Base-by-base conservation (phyloP, 441 rosid species). In the Francoa sonchifolia region DNA sequence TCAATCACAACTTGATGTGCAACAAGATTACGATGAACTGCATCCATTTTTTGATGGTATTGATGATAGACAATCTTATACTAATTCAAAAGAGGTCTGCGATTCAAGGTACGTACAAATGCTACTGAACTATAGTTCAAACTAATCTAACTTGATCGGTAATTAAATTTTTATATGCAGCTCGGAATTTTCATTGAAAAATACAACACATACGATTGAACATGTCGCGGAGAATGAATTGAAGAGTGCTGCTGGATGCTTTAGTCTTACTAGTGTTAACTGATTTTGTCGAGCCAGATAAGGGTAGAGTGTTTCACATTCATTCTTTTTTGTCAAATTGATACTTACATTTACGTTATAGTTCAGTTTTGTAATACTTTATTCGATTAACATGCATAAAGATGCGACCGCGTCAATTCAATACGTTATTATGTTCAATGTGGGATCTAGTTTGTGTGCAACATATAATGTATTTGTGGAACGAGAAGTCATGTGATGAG, bases 221-320 rank as follows among this genome's bases (percentile, higher is more conserved):
- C 72, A 59, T 35, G 74, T 58, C 8, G 82, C 69, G 3, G 82
- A 76, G 41, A 79, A 74, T 5, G 94, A 82, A 54, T 28, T 79
- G 69, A 89, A 79, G 73, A 85, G 57, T 61, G 96, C 92, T 7
- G 86, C 94, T 11, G 84, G 82, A 10, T 71, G 94, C 62, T 77
- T 89, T 61, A 82, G 74, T 55, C 92, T 89, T 15, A 89, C 88
- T 18, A 88, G 90, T 69, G 76, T 84, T 54, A 75, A 73, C 33
- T 77, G 72, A 81, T 33, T 19, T n/a, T n/a, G 42, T 22, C 5
- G 8, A 32, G 36, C 41, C 10, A n/a, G 17, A 25, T 16, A 55
- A 35, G 38, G 29, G 19, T 23, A 15, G 49, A 14, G 50, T 29
- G 19, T 28, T 40, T 55, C 40, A n/a, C 17, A 14, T 47, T 30